These are phyloP conservation scores for Candolleomyces efflorescens DNA, from an alignment of 768 basidiomycete genomes.

Conservation along the genomic window DNA sequence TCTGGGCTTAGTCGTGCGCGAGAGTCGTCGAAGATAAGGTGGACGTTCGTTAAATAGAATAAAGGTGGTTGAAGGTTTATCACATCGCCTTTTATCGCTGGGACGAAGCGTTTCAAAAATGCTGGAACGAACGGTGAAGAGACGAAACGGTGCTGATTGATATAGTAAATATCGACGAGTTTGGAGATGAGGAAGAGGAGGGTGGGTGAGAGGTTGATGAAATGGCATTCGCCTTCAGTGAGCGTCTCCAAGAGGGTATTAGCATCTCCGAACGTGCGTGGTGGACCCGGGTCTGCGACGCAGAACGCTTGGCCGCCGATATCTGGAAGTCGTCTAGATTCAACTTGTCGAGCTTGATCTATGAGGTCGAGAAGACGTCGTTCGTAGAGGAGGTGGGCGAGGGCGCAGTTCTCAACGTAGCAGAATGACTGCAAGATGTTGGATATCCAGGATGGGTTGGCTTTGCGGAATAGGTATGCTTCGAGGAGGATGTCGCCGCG, in stretches of 20 bases:
- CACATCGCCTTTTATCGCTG: slow-evolving; percentile 43
- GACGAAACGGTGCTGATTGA: background rate
- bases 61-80: slow-evolving; percentile 57
- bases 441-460: slow-evolving; percentile 60
- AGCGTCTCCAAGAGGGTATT: slow-evolving; percentile 21
- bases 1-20: slow-evolving; percentile 50
- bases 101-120: slow-evolving; percentile 35
- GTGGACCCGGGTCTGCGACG: background rate
- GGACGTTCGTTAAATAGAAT: slow-evolving; percentile 48
- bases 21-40: slow-evolving; percentile 64
- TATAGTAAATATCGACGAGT: background rate
- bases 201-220: background rate
- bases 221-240: slow-evolving; percentile 16
- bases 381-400: slow-evolving; percentile 72
- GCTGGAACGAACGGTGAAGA: slow-evolving; percentile 18
- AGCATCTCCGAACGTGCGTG: background rate
- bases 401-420: slow-evolving; percentile 75
- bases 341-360: slow-evolving; percentile 24
- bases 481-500: slow-evolving; percentile 69
- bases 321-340: slow-evolving; percentile 30
- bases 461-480: slow-evolving; percentile 54
- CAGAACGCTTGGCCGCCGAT: background rate
- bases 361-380: slow-evolving; percentile 58
- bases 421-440: slow-evolving; percentile 58
- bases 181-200: slow-evolving; percentile 8